Conservation (phyloP, 805 yeast genomes). For the Wickerhamiella spandovensis region DNA sequence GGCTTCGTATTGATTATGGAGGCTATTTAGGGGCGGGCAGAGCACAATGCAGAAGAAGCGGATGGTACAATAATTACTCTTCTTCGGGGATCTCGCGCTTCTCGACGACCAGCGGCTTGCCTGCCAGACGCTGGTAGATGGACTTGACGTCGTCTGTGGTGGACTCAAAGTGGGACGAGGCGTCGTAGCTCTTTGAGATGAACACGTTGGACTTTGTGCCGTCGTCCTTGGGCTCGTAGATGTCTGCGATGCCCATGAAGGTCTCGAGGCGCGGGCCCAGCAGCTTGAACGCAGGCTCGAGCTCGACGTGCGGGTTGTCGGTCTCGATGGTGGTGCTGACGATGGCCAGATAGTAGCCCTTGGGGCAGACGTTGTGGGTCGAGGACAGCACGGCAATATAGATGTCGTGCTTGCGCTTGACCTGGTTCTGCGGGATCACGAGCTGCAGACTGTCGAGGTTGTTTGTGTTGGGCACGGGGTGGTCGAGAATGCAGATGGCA, state of each 20-base stretch:
- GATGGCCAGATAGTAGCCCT: conserved; percentile 83
- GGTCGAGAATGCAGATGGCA: conserved; percentile 80
- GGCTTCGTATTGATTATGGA: no score
- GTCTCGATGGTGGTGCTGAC: conserved; percentile 92
- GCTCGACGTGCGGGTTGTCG: conserved; percentile 77
- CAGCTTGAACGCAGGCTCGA: conserved; percentile 86
- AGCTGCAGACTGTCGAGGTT: conserved; percentile 85
- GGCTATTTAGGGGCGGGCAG: no score
- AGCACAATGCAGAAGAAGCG: no score
- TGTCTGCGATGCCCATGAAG: conserved; percentile 85
- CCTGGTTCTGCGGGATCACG: conserved; percentile 93
- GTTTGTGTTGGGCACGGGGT: conserved; percentile 70
- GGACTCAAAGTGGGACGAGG: conserved; percentile 88
- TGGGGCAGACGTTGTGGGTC: conserved; percentile 80
- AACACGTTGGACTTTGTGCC: conserved; percentile 69
- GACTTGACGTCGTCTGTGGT: conserved; percentile 96
- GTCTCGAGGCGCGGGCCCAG: conserved; percentile 69
- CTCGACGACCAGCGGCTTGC: conserved; percentile 79
- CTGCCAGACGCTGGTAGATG: conserved; percentile 79
- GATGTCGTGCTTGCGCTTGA: conserved; percentile 83
- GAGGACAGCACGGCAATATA: conserved; percentile 83
- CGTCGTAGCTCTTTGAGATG: conserved; percentile 82
- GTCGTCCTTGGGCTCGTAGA: conserved; percentile 75
- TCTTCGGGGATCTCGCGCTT: conserved; percentile 58
- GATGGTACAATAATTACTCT: no score